A percentile compares a stretch with the other conserved stretches of the same genome.
Conservation (phyloP, 139 green algal genomes). For the Nannochloris sp. region DNA sequence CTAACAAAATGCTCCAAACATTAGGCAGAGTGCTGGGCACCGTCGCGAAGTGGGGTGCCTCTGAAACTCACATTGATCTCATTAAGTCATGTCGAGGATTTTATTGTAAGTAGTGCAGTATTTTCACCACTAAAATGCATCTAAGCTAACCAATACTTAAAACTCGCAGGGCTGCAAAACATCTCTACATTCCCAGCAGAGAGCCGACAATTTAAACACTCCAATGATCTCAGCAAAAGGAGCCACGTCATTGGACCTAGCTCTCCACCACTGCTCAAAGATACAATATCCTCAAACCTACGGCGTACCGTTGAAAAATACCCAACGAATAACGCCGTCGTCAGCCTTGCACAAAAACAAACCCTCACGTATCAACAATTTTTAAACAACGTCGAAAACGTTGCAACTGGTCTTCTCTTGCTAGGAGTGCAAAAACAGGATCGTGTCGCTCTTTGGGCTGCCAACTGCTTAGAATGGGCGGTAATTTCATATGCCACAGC, state of each 20-base stretch:
- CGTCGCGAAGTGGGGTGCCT: too few species aligned
- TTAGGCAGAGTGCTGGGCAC: too few species aligned
- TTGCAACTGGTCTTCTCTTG: slow-evolving; percentile 33
- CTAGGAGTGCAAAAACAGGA: slow-evolving; percentile 35
- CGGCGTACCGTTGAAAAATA: neutral
- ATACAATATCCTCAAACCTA: neutral
- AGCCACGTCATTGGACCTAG: neutral
- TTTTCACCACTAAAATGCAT: too few species aligned
- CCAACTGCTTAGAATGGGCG: slow-evolving; percentile 22
- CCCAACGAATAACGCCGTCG: neutral
- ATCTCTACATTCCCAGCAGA: too few species aligned
- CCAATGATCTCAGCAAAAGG: too few species aligned
- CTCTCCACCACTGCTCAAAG: neutral
- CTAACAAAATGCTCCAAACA: too few species aligned
- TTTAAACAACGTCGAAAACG: neutral
- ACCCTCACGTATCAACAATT: slow-evolving; percentile 15
- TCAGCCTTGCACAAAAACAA: slow-evolving; percentile 5
- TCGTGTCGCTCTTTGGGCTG: slow-evolving; percentile 17
- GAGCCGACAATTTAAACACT: too few species aligned
- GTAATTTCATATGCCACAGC: slow-evolving; percentile 16
- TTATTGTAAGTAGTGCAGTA: too few species aligned
- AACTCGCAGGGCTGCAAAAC: too few species aligned
- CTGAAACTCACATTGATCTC: too few species aligned
- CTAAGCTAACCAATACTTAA: too few species aligned
- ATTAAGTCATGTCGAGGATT: too few species aligned